Base-by-base conservation (phyloP, 192 early-diverging fungal genomes). In the Mortierella antarctica region DNA sequence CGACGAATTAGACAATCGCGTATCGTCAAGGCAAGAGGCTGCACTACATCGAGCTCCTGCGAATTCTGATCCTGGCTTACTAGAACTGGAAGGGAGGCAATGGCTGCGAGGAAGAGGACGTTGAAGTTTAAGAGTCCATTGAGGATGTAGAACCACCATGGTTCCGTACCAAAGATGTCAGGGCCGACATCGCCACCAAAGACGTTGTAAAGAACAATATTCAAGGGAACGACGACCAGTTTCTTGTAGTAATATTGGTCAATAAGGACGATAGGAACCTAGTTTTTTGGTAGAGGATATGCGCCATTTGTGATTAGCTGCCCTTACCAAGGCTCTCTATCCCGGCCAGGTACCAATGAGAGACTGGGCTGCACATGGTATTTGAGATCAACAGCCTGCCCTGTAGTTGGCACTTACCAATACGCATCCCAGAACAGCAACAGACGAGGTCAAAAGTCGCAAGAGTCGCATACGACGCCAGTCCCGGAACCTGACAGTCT, bases 121-220 rank as follows among this genome's bases (percentile, higher is more conserved):
- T 97, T 98, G 71, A 93, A 98, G 80, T 99, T 99, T 68, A 98
- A 83, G 57, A 95, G 65, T 6, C 95, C 94, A 74, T 98, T 98
- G 2, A 91, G 65, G 2, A 97, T n/a, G 74, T 98, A 99, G 83
- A 92, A 99, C 81, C 87, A 88, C 84, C 84, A 85, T 44, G 84
- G 84, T 79, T 99, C 97, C 1, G 94, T 95, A 23, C 97, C 96
- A 81, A 91, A 98, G 31, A 98, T 86, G 53, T 93, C 83, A 10
- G 95, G 92, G 2, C 92, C 90, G 20, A 82, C 83, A 18, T 89
- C 86, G 58, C 84, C 87, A 17, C 82, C 84, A 83, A 99, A 93
- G 2, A 99, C 91, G 73, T 99, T 99, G 82, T 99, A 99, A 31
- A 89, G 67, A 4, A 99, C 88, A 72, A 98, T 94, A 79, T 98